A percentile compares a stretch with the other conserved stretches of the same genome.
phyloP scores from a whole-genome alignment of 1,284 basidiomycete genomes.

The Microstroma glucosiphilum region DNA sequence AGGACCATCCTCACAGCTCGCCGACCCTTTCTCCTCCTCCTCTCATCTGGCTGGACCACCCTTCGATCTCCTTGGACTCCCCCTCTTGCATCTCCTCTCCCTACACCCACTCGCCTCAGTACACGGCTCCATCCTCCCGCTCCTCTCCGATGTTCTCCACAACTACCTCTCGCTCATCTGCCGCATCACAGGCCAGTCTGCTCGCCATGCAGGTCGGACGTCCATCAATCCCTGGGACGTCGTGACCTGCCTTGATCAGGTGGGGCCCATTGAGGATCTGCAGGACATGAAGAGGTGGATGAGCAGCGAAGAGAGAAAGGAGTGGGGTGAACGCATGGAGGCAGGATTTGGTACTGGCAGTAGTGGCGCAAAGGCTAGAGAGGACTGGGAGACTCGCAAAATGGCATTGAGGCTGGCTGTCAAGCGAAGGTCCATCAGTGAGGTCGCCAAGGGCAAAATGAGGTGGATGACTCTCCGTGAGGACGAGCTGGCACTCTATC shows the following conservation, averaged over 20 bases:
- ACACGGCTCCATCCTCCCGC: neutral
- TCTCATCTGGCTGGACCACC: slow-evolving; percentile 6
- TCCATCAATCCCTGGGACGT: neutral
- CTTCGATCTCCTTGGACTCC: neutral
- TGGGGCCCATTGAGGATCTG: neutral
- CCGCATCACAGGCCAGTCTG: neutral
- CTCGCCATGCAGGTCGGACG: neutral
- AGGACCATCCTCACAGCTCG: too few species aligned
- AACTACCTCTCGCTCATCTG: slow-evolving; percentile 3
- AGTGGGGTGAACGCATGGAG: neutral
- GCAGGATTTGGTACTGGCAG: neutral
- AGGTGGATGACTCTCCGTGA: neutral
- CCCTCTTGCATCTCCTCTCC: slow-evolving; percentile 1
- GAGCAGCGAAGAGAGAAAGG: neutral
- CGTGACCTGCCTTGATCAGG: neutral
- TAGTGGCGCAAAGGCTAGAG: neutral
- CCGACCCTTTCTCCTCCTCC: too few species aligned
- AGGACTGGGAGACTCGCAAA: neutral
- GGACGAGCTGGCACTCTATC: neutral
- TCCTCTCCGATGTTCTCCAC: slow-evolving; percentile 1
- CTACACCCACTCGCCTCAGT: neutral
- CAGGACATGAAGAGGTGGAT: neutral
- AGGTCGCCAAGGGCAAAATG: neutral
- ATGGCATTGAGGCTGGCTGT: neutral
- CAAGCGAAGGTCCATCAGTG: neutral